Evolutionary conservation across 495 filamentous ascomycete species (phyloP).

Genomic region (Neurospora sp.): DNA sequence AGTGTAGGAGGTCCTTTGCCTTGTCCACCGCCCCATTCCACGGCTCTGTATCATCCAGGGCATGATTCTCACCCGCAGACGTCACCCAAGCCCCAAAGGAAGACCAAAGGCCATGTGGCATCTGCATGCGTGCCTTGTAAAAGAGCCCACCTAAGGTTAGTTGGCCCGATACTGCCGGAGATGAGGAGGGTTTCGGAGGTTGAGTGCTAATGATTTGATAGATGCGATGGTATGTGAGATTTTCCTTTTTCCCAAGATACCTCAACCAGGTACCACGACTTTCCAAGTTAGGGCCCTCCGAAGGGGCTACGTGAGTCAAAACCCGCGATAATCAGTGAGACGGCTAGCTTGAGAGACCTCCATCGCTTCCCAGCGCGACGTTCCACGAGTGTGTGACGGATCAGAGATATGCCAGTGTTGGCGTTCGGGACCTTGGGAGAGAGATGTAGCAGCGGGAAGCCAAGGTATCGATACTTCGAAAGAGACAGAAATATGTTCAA

Average conservation of each 20-base stretch:
- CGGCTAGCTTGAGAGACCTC: background rate
- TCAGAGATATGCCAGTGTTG: background rate
- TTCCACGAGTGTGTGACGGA: background rate
- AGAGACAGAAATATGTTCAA: background rate
- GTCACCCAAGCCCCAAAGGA: conserved; percentile 60
- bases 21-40: conserved; percentile 22
- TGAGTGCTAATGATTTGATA: conserved; percentile 13
- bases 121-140: conserved; percentile 97
- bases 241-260: background rate
- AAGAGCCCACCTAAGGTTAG: conserved; percentile 73
- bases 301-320: background rate
- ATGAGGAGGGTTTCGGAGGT: background rate
- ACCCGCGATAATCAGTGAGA: background rate
- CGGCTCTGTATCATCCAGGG: conserved; percentile 21
- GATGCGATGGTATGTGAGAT: conserved; percentile 41
- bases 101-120: conserved; percentile 90
- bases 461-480: background rate
- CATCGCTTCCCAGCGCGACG: background rate
- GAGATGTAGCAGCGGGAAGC: background rate
- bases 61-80: conserved; percentile 28
- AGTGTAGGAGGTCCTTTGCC: conserved; percentile 13
- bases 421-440: background rate
- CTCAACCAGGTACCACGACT: background rate
- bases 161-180: conserved; percentile 3
- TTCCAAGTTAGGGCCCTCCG: background rate